Base-by-base conservation (phyloP, 371 early-diverging fungal species). In the Mucor ambiguus region DNA sequence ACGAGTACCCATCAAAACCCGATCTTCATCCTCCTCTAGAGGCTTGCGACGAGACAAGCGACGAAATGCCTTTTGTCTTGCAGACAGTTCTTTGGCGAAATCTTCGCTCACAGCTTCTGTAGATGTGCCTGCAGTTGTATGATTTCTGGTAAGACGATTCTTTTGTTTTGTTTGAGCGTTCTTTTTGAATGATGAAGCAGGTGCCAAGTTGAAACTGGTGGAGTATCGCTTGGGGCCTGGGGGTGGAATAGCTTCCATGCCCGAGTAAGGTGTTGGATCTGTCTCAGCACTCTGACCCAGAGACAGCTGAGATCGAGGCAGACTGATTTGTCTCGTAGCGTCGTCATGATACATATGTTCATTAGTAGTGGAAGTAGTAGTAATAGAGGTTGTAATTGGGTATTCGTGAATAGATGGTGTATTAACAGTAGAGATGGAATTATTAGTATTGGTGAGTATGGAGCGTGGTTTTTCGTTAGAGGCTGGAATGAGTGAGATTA, bases 1-100 rank as follows among this genome's bases (percentile, higher is more conserved):
- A 20, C 84, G 76, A 24, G 86, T 88, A 24, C 88, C 88, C 58
- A 88, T 83, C 49, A 84, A 44, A 4, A 84, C 84, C 26, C 76
- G 74, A 54, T 85, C 84, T 5, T 83, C 79, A 12, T 71, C 65
- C 0, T 67, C 62, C 24, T n/a, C 32, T 16, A 30, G 10, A 5
- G 56, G n/a, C n/a, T 28, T 56, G 22, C 65, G 55, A 30, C 75
- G 71, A n/a, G 76, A 76, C 9, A 76, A 26, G 10, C 79, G 68
- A 41, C 65, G 69, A 14, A 79, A 79, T 24, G 76, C 70, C 43
- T 74, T 76, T 46, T 71, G 64, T 41, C 79, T 60, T 2, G 67
- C 72, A 24, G 72, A 35, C 20, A 76, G 41, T 49, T 76, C 74
- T 60, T 69, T 71, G 12, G 69, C 67, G 46, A 76, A 72, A 11